Evolutionary conservation across 768 basidiomycete species (phyloP).

Genomic region (Sarcodon aspratus): DNA sequence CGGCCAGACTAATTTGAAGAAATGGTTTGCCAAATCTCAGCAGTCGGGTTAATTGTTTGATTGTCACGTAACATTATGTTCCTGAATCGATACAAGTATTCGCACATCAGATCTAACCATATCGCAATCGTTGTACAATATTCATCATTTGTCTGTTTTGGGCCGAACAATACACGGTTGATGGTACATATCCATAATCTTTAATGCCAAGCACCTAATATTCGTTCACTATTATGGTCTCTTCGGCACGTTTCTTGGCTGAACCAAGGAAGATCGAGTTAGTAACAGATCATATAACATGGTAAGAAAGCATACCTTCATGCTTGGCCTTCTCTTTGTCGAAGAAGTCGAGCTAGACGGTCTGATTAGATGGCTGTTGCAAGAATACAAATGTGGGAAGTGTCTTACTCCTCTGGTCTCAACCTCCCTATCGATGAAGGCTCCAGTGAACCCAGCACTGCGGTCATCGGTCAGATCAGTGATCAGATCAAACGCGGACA

Average conservation of each 20-base stretch:
- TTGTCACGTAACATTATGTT: too few relatives aligned
- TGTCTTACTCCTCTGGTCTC: slow-evolving; percentile 44
- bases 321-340: slow-evolving; percentile 32
- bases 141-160: background rate
- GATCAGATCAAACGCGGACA: background rate
- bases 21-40: slow-evolving; percentile 61
- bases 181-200: background rate
- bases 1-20: slow-evolving; percentile 62
- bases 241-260: background rate
- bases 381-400: background rate
- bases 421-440: slow-evolving; percentile 37
- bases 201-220: background rate
- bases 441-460: slow-evolving; percentile 46
- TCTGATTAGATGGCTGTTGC: background rate
- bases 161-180: background rate
- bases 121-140: background rate
- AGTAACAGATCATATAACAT: background rate
- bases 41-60: background rate
- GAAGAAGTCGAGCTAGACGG: slow-evolving; percentile 28
- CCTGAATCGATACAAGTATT: too few relatives aligned
- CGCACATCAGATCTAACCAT: too few relatives aligned
- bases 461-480: slow-evolving; percentile 2
- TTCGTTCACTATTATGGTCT: background rate
- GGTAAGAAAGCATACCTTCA: slow-evolving; percentile 13
- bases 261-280: background rate